These are phyloP conservation scores for Tolypocladium pustulatum DNA, from an alignment of 2,329 filamentous ascomycete species.

Conservation along the genomic window DNA sequence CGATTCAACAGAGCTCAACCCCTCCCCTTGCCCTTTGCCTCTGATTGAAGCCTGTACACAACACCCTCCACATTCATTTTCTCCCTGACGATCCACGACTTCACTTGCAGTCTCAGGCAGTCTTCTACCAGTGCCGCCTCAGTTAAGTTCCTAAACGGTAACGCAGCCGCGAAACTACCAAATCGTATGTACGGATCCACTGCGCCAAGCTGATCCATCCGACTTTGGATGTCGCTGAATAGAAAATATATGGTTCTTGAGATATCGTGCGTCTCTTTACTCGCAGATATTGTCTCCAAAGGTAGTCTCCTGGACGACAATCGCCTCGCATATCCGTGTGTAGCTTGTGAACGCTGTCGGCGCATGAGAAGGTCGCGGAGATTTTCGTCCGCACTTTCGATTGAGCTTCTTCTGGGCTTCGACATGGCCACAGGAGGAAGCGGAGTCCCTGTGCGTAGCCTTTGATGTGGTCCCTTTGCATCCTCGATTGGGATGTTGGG, in stretches of 20 bases:
- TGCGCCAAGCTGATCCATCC: conserved; percentile 4
- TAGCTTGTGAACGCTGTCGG: conserved; percentile 7
- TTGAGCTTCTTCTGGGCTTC: background rate
- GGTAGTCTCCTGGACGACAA: conserved; percentile 12
- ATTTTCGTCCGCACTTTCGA: conserved; percentile 3
- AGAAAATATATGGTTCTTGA: background rate
- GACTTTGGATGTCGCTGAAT: conserved; percentile 2
- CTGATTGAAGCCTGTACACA: conserved; percentile 14
- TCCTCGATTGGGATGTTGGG: background rate
- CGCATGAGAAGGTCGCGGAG: conserved; percentile 11
- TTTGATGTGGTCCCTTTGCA: background rate
- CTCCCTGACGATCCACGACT: conserved; percentile 10
- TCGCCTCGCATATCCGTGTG: conserved; percentile 9
- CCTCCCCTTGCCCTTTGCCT: conserved; percentile 15
- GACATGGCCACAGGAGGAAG: background rate
- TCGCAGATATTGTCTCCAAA: conserved; percentile 13
- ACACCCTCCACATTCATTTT: conserved; percentile 6
- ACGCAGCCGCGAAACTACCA: conserved; percentile 2
- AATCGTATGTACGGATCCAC: conserved; percentile 2
- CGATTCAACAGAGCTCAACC: background rate
- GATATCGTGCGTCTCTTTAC: conserved; percentile 7
- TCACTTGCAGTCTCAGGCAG: conserved; percentile 9
- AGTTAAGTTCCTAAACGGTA: conserved; percentile 12
- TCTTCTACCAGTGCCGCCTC: conserved; percentile 12
- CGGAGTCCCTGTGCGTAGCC: no score